Evolutionary conservation across 192 early-diverging fungal genomes (phyloP), one percentile per base, ranked within the genome.

Genomic region (Backusella morwellensis): DNA sequence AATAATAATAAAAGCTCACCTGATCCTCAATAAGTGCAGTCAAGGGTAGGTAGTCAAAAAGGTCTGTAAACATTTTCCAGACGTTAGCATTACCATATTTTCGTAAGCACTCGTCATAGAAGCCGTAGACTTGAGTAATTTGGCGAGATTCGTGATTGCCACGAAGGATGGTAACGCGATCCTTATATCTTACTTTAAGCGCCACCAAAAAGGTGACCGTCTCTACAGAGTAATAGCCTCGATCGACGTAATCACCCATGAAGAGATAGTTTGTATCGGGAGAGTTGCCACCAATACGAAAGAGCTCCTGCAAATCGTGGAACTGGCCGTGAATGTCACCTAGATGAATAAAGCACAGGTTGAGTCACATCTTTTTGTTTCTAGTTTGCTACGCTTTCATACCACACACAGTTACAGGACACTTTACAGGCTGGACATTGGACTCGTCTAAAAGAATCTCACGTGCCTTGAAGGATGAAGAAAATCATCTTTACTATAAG

Each of bases 211-310:
- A 86, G 12, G 97, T 92, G 74, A 99, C 96, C 8, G 97, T 99
- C 87, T 99, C 98, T 63, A 99, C 98, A 23, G 93, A 95, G 86
- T 99, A 97, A 83, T 98, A 98, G 56, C 98, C 98, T 76, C 98
- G 94, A 82, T 99, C 98, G 50, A 99, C 98, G 83, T 99, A 99
- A 85, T 99, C 98, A 69, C 97, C 97, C 96, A 99, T 96, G 84
- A 99, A 99, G 36, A 99, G 88, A 80, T 99, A 99, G 86, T 98
- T 98, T 75, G 97, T 99, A 79, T 98, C 92, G 5, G 98, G 97
- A 70, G 94, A 94, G 75, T 96, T 92, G 76, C 98, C 98, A 69
- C 98, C 97, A 73, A 98, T 97, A 73, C 92, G 91, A 84, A 99
- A 97, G 34, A 99, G 92, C 85, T 98, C 97, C 78, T 97, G 93